Percentiles rank a stretch among this genome's conserved stretches.
These are phyloP conservation scores for Malassezia furfur DNA, from an alignment of 1,284 basidiomycete species.

Conservation along the genomic window DNA sequence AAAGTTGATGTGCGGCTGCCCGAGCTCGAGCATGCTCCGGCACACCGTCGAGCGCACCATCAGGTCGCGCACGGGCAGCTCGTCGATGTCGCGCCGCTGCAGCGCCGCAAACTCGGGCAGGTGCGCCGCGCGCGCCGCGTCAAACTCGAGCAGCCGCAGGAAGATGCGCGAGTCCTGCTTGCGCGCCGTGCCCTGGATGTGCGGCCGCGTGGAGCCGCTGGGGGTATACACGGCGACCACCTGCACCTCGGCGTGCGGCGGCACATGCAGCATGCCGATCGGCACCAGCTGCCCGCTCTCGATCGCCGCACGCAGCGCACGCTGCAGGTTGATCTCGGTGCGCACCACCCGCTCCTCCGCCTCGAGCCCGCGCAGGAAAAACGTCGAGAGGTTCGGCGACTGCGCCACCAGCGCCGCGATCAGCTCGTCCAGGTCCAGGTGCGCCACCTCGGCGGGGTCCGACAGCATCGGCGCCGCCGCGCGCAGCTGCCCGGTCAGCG, in stretches of 20 bases:
- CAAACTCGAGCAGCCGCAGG: constrained; percentile 51
- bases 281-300: constrained; percentile 48
- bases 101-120: constrained; percentile 38
- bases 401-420: constrained; percentile 51
- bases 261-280: constrained; percentile 47
- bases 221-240: constrained; percentile 52
- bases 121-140: constrained; percentile 25
- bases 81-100: constrained; percentile 40
- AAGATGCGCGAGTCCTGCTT: constrained; percentile 53
- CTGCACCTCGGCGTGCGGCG: constrained; percentile 45
- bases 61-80: constrained; percentile 53
- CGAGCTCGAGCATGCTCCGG: constrained; percentile 51
- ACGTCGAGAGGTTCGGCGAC: constrained; percentile 45
- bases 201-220: constrained; percentile 51
- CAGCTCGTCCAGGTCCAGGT: constrained; percentile 51
- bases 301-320: constrained; percentile 50
- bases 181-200: constrained; percentile 50
- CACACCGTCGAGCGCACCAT: constrained; percentile 51
- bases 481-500: constrained; percentile 44
- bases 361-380: constrained; percentile 49
- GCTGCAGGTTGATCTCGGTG: constrained; percentile 49
- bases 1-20: constrained; percentile 54
- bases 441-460: constrained; percentile 46
- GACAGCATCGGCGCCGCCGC: constrained; percentile 27
- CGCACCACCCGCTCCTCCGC: constrained; percentile 52